Conservation (phyloP, 257 asterid species). For the Scutellaria baicalensis region DNA sequence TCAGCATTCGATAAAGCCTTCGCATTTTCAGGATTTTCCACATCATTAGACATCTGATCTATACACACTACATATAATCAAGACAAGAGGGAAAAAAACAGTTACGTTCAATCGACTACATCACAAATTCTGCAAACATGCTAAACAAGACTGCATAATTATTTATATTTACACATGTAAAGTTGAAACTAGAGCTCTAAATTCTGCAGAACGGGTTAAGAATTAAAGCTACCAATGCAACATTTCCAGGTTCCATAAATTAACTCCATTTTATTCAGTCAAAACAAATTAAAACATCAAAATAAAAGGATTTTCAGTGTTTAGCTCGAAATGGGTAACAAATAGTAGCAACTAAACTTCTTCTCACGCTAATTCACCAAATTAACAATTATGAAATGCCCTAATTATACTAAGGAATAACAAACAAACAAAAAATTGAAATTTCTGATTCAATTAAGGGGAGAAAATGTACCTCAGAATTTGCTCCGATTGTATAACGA, state of each 20-base stretch:
- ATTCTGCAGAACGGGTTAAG: no score
- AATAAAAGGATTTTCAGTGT: not conserved
- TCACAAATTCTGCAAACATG: not conserved
- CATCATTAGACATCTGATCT: slow-evolving; percentile 72
- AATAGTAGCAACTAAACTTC: not conserved
- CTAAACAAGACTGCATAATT: not conserved
- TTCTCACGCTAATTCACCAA: no score
- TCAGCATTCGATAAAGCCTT: slow-evolving; percentile 17
- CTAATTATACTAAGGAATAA: no score
- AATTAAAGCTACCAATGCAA: no score
- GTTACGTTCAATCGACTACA: not conserved
- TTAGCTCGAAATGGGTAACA: not conserved
- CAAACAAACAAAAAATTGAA: no score
- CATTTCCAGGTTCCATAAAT: no score
- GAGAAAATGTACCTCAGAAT: slow-evolving; percentile 14
- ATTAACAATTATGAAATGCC: no score
- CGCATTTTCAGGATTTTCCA: slow-evolving; percentile 53
- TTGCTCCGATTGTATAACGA: not conserved
- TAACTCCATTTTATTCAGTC: no score
- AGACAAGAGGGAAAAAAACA: not conserved
- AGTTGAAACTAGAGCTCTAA: not conserved
- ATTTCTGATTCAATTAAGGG: not conserved
- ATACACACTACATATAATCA: not conserved
- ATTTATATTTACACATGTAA: not conserved
- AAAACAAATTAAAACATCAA: no score